Evolutionary conservation across 2,329 filamentous ascomycete species (phyloP).

Genomic region (Aspergillus arachidicola): DNA sequence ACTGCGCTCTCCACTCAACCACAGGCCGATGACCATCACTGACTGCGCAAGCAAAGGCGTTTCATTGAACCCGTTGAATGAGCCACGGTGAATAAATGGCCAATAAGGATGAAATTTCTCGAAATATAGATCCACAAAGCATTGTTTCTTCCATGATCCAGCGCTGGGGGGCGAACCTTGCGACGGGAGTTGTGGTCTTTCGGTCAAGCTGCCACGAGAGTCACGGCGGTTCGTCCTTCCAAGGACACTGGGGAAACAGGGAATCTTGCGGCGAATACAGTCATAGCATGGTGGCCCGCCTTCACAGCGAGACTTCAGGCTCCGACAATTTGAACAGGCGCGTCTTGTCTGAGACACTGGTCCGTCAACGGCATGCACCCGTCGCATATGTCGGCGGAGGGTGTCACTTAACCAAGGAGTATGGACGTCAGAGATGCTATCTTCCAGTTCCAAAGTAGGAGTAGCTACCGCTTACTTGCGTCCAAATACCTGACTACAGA

Average conservation of each 20-base stretch:
- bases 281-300: conserved; percentile 21
- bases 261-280: conserved; percentile 20
- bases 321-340: conserved; percentile 26
- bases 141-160: background rate
- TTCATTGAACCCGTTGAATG: background rate
- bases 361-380: conserved; percentile 19
- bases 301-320: conserved; percentile 22
- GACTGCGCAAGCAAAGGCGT: background rate
- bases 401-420: conserved; percentile 24
- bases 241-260: conserved; percentile 17
- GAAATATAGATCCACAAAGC: conserved; percentile 30
- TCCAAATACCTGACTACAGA: conserved; percentile 19
- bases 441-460: background rate
- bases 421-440: background rate
- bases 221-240: conserved; percentile 2
- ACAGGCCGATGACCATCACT: background rate
- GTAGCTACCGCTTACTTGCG: conserved; percentile 19
- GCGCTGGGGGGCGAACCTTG: background rate
- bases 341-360: conserved; percentile 9
- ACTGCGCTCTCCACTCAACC: background rate
- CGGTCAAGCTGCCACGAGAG: background rate
- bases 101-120: background rate
- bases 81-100: background rate
- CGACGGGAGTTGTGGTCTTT: background rate
- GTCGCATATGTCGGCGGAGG: conserved; percentile 28